Evolutionary conservation across 495 filamentous ascomycete species (phyloP), one percentile per base, ranked within the genome.

Genomic region (Penicillium robsamsonii): DNA sequence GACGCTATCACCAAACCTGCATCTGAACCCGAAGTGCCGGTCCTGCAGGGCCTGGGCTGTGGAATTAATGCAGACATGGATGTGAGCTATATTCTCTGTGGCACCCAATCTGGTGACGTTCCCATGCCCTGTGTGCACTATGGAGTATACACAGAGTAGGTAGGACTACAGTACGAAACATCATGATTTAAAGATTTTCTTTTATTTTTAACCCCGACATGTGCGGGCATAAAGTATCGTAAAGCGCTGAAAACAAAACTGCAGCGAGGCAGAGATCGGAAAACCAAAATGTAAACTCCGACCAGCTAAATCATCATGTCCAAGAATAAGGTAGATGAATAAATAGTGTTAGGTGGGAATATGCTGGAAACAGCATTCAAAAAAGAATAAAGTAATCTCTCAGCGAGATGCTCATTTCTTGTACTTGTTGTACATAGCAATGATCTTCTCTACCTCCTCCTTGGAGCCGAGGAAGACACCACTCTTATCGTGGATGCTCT

Each of bases 391-490:
- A 18, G 40, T n/a, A 30, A 25, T 13, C 18, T 38, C 43, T 20
- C 15, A 30, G 20, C 17, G 30, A 53, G 13, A 17, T 41, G 41
- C 54, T 67, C 68, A 75, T 72, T 75, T 74, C 55, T 75, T 65
- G 67, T 72, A 61, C 60, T 74, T 67, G 67, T 75, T 78, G 64
- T 77, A 77, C 29, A 60, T 72, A 54, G 85, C 80, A 69, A 96
- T 96, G 57, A 97, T 88, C 81, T 96, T 97, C 75, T 96, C 88
- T 24, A 98, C 85, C 81, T 98, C 94, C 54, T 95, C 88, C 58
- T 89, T 89, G 50, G 90, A 96, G 56, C 94, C 94, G 76, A 98
- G 81, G 80, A 93, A 98, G 64, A 98, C 96, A 63, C 94, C 94
- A 22, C 91, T 91, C 64, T 87, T 84, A 77, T 98, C 94, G 69